Base-by-base conservation (phyloP, 352 stramenopile genomes). In the Phytophthora meadii region DNA sequence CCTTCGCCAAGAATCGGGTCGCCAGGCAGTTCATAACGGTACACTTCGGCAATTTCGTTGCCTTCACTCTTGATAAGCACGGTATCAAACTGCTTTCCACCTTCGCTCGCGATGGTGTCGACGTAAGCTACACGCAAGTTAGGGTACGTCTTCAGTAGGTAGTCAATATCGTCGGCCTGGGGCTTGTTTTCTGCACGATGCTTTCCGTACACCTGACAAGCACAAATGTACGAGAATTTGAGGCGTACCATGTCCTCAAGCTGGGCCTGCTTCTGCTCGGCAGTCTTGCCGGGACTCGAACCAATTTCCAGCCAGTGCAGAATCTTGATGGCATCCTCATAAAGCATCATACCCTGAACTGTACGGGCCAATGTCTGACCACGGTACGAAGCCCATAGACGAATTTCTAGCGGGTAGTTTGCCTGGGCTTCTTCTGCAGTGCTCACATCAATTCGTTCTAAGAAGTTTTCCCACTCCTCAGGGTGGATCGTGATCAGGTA, bases 161-260 rank as follows among this genome's bases (percentile, higher is more conserved):
- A 93, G 57, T 93, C 84, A 27, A 93, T 91, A 58, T 93, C 84
- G 46, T 82, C 72, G 10, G 84, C 84, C 46, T 93, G 84, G 15
- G 71, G 19, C 25, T 93, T 91, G 40, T 71, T 71, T 60, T 93
- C 82, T 1, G 69, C 76, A n/a, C 79, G 76, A 63, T 93, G 84
- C 60, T 91, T 92, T 54, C 84, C 84, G 54, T 93, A 93, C 72
- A 93, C 84, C 68, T 93, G 84, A 81, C 84, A 93, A 48, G 82
- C 84, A 57, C 82, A 92, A 69, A 93, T 90, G 65, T 93, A 93
- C 37, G 82, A 92, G 55, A 93, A 93, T 65, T 93, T 93, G 45
- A 93, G 70, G 9, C 80, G 79, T 4, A 93, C 84, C 84, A 93
- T 93, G 45, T 93, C 84, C 58, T 93, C 75, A 24, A 93, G 62